Evolutionary conservation across 192 early-diverging fungal species (phyloP), one percentile per base, ranked within the genome.

Genomic region (Linnemannia schmuckeri): DNA sequence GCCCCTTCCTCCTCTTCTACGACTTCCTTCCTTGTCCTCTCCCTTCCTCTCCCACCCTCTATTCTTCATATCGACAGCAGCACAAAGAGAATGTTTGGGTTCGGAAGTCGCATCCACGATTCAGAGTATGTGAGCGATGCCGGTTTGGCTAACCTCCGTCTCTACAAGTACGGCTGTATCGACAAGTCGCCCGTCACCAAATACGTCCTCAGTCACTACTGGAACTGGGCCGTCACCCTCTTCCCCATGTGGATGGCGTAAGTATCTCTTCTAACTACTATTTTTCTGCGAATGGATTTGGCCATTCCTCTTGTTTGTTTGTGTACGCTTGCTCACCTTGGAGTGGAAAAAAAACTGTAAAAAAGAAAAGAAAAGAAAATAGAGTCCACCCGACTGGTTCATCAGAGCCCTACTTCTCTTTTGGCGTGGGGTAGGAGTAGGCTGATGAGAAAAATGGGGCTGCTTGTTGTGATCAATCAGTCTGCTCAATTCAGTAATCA

Each of bases 221-320:
- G 97, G 97, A 96, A 96, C 83, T 96, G 95, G 93, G 94, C 94
- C 24, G 94, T 97, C 41, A 94, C 94, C 17, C 86, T 97, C 68
- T 97, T 98, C 87, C 97, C 97, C 24, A 89, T 95, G 83, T 98
- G 97, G 97, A 93, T 98, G 93, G 97, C 97, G 95, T 96, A 94
- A 95, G 94, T 96, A 30, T 69, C 37, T 7, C 30, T 79, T 79
- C 17, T 52, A 49, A 9, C 61, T 72, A 22, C 27, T 12, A n/a
- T 61, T 54, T 27, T 6, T 52, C 27, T 40, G 27, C 13, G 69
- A 41, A 70, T 42, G 66, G 38, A 20, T 41, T 27, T 27, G 63
- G 18, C 24, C 46, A 4, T 68, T 66, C 22, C 57, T 72, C 24
- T 37, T 63, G 55, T 80, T 37, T 63, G 55, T 80, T 73, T 74